phyloP scores from a whole-genome alignment of 2,329 filamentous ascomycete species.

The Arthroderma sp. region DNA sequence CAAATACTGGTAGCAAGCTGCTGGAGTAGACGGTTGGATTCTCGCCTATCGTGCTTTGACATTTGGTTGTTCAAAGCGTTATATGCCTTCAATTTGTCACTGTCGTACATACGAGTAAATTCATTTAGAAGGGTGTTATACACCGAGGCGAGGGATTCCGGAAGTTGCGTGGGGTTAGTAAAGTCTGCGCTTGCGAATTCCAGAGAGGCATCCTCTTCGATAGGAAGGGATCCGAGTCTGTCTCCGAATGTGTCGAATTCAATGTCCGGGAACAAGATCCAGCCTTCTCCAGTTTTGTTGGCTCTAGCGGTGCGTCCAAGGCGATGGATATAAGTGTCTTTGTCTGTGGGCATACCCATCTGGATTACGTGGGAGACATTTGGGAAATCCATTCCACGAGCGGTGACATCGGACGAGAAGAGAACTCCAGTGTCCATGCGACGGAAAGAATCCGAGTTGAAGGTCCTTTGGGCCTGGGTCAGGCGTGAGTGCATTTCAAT shows the following conservation, averaged over 20 bases:
- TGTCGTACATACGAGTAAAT: neutral
- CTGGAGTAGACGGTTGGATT: slow-evolving; percentile 12
- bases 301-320: slow-evolving; percentile 62
- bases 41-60: neutral
- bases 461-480: slow-evolving; percentile 56
- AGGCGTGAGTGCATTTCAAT: slow-evolving; percentile 70
- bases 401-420: slow-evolving; percentile 68
- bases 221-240: slow-evolving; percentile 43
- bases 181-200: slow-evolving; percentile 27
- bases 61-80: neutral
- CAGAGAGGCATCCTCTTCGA: slow-evolving; percentile 38
- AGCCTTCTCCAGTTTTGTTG: slow-evolving; percentile 51
- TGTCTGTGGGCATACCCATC: slow-evolving; percentile 50
- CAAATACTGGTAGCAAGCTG: slow-evolving; percentile 29
- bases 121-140: neutral
- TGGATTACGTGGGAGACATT: slow-evolving; percentile 71
- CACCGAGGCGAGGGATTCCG: neutral
- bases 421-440: slow-evolving; percentile 50
- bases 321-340: slow-evolving; percentile 65
- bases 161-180: slow-evolving; percentile 18
- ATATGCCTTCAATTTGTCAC: neutral
- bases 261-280: slow-evolving; percentile 44
- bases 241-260: slow-evolving; percentile 41
- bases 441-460: slow-evolving; percentile 61
- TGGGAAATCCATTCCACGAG: slow-evolving; percentile 74